Base-by-base conservation (phyloP, 352 stramenopile genomes). In the Phytopythium helicoides region DNA sequence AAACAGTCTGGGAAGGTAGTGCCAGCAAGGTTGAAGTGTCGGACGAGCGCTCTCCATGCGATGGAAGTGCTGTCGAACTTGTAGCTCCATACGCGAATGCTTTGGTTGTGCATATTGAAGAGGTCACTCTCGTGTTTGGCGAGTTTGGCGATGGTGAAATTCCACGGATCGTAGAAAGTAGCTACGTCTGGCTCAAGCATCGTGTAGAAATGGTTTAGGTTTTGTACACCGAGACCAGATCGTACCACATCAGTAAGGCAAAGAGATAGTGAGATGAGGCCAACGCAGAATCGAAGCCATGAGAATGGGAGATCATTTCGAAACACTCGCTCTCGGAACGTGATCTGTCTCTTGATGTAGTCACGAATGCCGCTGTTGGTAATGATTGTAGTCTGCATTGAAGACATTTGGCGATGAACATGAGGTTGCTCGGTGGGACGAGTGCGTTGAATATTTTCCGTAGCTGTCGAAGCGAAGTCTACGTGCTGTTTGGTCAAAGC, bases 41-140 rank as follows among this genome's bases (percentile, higher is more conserved):
- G 44, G 16, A 53, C 62, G 41, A 78, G 70, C 6, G 64, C 62
- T 0, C 65, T 61, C 55, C 57, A 71, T 0, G 35, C 49, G 23
- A 75, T 54, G 0, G 62, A 78, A 21, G 62, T 73, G 6, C 64
- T 73, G 33, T 78, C 68, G 9, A 58, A 72, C 37, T 76, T 76
- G 64, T 76, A 76, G 28, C 40, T 68, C 68, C 64, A 71, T 0
- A 71, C 48, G 3, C 52, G 50, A 7, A 53, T 54, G 2, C 50
- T 71, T 3, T 18, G 11, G 18, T 31, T 41, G 0, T 44, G 0
- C 16, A 19, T 21, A 6, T 41, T 41, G 36, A 21, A n/a, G 14
- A 6, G 8, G 36, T 41, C 36, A 14, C 9, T 28, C 25, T 72
- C 54, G 2, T 42, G 41, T 12, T 58, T 61, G 5, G 62, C 61